These are phyloP conservation scores for Linum usitatissimum DNA, from an alignment of 345 rosid species.

Conservation along the genomic window DNA sequence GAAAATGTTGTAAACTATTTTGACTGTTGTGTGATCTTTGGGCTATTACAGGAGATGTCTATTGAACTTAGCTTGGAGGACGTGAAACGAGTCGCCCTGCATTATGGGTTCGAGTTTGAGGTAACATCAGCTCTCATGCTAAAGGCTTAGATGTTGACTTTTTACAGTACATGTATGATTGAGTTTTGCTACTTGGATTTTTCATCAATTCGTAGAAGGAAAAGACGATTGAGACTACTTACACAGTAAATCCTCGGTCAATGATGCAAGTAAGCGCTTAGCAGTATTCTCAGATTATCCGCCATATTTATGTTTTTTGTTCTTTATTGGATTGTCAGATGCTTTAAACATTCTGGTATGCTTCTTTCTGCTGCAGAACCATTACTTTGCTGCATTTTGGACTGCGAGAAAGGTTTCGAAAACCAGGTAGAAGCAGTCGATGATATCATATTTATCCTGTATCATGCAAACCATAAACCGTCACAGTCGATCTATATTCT, in stretches of 20 bases:
- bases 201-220: conserved; percentile 47
- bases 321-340: background rate
- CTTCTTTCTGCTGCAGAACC: conserved; percentile 44
- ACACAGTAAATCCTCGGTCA: conserved; percentile 67
- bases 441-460: too few relatives aligned
- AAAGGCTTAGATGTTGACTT: too few relatives aligned
- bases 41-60: conserved; percentile 66
- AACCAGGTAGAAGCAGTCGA: background rate
- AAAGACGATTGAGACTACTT: conserved; percentile 69
- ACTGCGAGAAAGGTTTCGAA: conserved; percentile 56
- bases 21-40: background rate
- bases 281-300: background rate
- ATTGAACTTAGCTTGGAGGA: conserved; percentile 90
- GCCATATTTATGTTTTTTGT: background rate
- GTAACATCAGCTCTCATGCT: conserved; percentile 18
- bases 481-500: too few relatives aligned
- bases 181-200: background rate
- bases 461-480: too few relatives aligned
- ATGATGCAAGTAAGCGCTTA: conserved; percentile 81
- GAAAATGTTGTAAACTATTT: too few relatives aligned
- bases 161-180: background rate
- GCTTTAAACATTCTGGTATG: background rate
- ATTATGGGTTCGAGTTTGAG: conserved; percentile 70
- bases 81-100: conserved; percentile 68
- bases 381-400: conserved; percentile 72